These are phyloP conservation scores for Fusarium virguliforme DNA, from an alignment of 2,329 filamentous ascomycete genomes.

Conservation along the genomic window DNA sequence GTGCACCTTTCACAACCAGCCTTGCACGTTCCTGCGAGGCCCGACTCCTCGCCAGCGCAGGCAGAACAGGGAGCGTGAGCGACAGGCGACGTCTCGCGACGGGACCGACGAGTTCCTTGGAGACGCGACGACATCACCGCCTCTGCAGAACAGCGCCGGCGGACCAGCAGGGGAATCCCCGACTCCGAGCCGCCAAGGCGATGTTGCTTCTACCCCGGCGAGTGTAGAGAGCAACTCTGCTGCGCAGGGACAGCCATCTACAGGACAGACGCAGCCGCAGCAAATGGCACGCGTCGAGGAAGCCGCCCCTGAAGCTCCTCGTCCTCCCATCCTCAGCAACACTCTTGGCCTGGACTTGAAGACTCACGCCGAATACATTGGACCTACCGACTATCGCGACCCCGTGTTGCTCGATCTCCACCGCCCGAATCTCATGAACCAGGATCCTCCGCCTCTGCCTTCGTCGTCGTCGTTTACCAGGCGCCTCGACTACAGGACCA, in stretches of 20 bases:
- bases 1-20: conserved; percentile 77
- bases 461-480: conserved; percentile 49
- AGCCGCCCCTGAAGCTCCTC: conserved; percentile 41
- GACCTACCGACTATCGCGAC: conserved; percentile 72
- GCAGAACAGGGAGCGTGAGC: conserved; percentile 44
- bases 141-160: conserved; percentile 15
- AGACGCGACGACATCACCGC: conserved; percentile 39
- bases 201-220: conserved; percentile 45
- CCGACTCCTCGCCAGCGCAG: conserved; percentile 54
- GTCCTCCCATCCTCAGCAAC: conserved; percentile 55
- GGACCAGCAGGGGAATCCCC: conserved; percentile 38
- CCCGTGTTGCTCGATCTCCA: conserved; percentile 71
- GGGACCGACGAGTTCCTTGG: conserved; percentile 33
- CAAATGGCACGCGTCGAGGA: conserved; percentile 40
- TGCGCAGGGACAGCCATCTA: conserved; percentile 28
- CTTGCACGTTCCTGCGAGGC: conserved; percentile 74
- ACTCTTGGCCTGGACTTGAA: conserved; percentile 71
- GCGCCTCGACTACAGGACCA: conserved; percentile 56
- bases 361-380: conserved; percentile 74
- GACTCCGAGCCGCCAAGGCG: conserved; percentile 47
- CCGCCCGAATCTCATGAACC: conserved; percentile 62
- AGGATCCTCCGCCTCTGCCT: conserved; percentile 27
- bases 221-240: conserved; percentile 43
- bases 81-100: conserved; percentile 37
- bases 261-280: conserved; percentile 32